These are phyloP conservation scores for Debaryomyces robertsiae DNA, from an alignment of 1,139 yeast genomes.

Conservation along the genomic window DNA sequence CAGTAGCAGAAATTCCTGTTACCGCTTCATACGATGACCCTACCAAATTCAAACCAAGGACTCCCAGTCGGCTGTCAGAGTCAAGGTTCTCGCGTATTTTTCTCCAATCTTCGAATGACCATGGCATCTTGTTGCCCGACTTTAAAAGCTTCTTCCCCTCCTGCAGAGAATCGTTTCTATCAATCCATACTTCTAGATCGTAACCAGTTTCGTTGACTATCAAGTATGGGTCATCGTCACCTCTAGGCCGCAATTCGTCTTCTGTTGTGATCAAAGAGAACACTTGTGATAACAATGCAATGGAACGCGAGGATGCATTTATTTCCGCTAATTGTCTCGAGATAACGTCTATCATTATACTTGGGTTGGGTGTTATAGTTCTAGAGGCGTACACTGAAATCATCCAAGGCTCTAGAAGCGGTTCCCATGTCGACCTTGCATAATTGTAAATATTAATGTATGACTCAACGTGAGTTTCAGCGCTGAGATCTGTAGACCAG, in stretches of 20 bases:
- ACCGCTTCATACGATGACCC: slow-evolving; percentile 59
- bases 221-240: slow-evolving; percentile 79
- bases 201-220: slow-evolving; percentile 85
- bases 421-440: slow-evolving; percentile 95
- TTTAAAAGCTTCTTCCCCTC: slow-evolving; percentile 37
- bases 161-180: slow-evolving; percentile 28
- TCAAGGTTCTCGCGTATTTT: slow-evolving; percentile 77
- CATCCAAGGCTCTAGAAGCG: slow-evolving; percentile 87
- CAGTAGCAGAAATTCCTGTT: slow-evolving; percentile 62
- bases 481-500: slow-evolving; percentile 88
- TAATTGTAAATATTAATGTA: slow-evolving; percentile 84
- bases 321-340: slow-evolving; percentile 79
- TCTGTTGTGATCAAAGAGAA: slow-evolving; percentile 58
- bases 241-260: slow-evolving; percentile 63
- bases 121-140: slow-evolving; percentile 60
- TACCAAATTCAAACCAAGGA: slow-evolving; percentile 60
- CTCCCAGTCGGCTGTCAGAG: slow-evolving; percentile 61
- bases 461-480: slow-evolving; percentile 69
- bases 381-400: slow-evolving; percentile 71
- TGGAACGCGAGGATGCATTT: slow-evolving; percentile 78
- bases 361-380: slow-evolving; percentile 44
- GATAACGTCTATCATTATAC: slow-evolving; percentile 60
- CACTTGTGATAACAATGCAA: slow-evolving; percentile 75
- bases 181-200: slow-evolving; percentile 77
- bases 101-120: slow-evolving; percentile 97